Percentiles rank a stretch among this genome's conserved stretches.
phyloP scores from a whole-genome alignment of 208 protist genomes.

The Trypanosoma conorhini region DNA sequence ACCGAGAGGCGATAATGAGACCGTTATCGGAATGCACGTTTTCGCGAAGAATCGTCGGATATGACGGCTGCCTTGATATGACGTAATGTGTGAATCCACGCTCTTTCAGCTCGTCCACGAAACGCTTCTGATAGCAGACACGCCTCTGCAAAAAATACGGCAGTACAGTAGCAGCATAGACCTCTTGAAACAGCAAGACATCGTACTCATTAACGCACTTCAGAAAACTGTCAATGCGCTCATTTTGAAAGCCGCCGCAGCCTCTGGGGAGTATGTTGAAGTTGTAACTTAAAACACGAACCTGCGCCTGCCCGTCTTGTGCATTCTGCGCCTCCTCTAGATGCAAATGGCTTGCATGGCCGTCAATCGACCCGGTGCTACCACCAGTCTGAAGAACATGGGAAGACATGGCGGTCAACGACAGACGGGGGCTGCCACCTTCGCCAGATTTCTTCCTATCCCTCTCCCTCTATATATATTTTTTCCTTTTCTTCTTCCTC shows the following conservation, averaged over 20 bases:
- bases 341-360: neutral
- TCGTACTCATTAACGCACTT: conserved; percentile 70
- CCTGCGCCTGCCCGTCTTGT: conserved; percentile 9
- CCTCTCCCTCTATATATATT: neutral
- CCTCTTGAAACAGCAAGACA: conserved; percentile 84
- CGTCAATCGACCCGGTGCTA: neutral
- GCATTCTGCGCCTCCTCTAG: neutral
- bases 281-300: conserved; percentile 89
- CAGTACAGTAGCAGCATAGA: conserved; percentile 78
- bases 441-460: neutral
- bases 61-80: conserved; percentile 82
- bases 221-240: conserved; percentile 83
- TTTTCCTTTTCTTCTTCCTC: neutral
- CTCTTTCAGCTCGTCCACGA: conserved; percentile 71
- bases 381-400: neutral
- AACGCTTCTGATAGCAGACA: conserved; percentile 72
- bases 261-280: conserved; percentile 88
- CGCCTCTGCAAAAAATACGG: conserved; percentile 76
- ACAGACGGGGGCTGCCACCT: neutral
- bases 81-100: conserved; percentile 86
- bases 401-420: neutral
- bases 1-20: conserved; percentile 85
- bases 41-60: conserved; percentile 77
- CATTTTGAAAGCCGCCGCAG: conserved; percentile 79
- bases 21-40: conserved; percentile 83